Evolutionary conservation across 176 grass and related monocot species (phyloP), one percentile per base, ranked within the genome.

Genomic region (Oryza brachyantha): DNA sequence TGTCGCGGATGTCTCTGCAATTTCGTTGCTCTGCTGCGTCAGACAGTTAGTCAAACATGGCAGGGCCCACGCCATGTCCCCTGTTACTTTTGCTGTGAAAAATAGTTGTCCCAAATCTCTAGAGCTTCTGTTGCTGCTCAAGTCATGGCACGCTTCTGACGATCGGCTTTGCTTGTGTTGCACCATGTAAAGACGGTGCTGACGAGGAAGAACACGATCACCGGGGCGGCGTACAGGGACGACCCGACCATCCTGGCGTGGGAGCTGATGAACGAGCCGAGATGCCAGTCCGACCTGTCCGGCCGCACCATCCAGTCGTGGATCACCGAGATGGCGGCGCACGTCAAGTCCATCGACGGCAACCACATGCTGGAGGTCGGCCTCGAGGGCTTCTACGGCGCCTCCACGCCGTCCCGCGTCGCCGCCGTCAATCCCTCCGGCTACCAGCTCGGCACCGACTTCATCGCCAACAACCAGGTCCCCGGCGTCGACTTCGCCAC

Each of bases 191-290:
- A 94, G 92, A 74, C 90, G 4, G 90, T 99, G 48, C 90, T 99
- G 64, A 96, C 84, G 41, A 72, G 96, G 79, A 79, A 82, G 66
- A 99, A 99, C 92, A 91, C 84, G 45, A 75, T 96, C 13, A 99
- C 75, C 40, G 90, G 96, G 21, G 88, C 91, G 82, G 84, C 90
- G 14, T 99, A 99, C 86, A 95, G 84, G 78, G 76, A 96, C 88
- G 96, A 99, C 73, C 92, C 90, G 14, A 95, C 92, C 64, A 87
- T 96, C 62, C 83, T 99, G 88, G 87, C 96, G 37, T 99, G 96
- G 96, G 96, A 99, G 81, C 92, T 99, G 29, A 99, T 99, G 83
- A 99, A 99, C 84, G 96, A 99, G 75, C 96, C 96, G 55, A 86
- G 96, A 54, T 99, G 96, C 92, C 88, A 74, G 64, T 99, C 96